Percentiles rank a stretch among this genome's conserved stretches.
phyloP scores from a whole-genome alignment of 2,329 filamentous ascomycete genomes.

The Alternaria viburni region DNA sequence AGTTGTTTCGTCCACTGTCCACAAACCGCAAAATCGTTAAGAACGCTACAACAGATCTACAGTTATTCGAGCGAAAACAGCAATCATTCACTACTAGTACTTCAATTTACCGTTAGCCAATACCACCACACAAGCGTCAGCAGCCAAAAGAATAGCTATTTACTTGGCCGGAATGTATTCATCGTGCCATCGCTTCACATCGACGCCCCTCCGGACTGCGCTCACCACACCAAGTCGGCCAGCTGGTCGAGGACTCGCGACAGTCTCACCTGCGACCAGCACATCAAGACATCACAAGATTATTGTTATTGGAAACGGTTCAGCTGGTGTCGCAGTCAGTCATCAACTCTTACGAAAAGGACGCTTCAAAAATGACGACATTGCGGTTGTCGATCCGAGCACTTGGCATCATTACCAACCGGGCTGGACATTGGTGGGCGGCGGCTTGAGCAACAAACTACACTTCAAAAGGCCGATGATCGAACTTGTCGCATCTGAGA shows the following conservation, averaged over 20 bases:
- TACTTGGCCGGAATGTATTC: neutral
- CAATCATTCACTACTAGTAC: neutral
- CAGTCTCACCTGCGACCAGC: slow-evolving; percentile 30
- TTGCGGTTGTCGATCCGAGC: slow-evolving; percentile 69
- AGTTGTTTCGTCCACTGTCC: neutral
- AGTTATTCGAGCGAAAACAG: neutral
- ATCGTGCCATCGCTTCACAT: neutral
- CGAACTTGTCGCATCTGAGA: slow-evolving; percentile 61
- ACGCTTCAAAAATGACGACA: slow-evolving; percentile 63
- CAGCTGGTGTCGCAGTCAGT: slow-evolving; percentile 68
- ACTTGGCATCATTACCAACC: slow-evolving; percentile 71
- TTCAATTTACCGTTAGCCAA: neutral
- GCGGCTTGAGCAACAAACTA: slow-evolving; percentile 67
- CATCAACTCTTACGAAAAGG: slow-evolving; percentile 70
- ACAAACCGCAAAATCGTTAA: neutral
- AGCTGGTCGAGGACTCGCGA: slow-evolving; percentile 21
- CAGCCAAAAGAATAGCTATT: neutral
- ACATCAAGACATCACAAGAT: slow-evolving; percentile 63
- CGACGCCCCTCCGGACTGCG: neutral
- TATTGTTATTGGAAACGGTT: slow-evolving; percentile 70
- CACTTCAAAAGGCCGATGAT: slow-evolving; percentile 60
- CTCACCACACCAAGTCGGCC: neutral
- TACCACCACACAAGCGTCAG: neutral
- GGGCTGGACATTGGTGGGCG: slow-evolving; percentile 72
- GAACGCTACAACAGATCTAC: neutral